phyloP scores from a whole-genome alignment of 2,329 filamentous ascomycete species.

The Cordyceps sp. region DNA sequence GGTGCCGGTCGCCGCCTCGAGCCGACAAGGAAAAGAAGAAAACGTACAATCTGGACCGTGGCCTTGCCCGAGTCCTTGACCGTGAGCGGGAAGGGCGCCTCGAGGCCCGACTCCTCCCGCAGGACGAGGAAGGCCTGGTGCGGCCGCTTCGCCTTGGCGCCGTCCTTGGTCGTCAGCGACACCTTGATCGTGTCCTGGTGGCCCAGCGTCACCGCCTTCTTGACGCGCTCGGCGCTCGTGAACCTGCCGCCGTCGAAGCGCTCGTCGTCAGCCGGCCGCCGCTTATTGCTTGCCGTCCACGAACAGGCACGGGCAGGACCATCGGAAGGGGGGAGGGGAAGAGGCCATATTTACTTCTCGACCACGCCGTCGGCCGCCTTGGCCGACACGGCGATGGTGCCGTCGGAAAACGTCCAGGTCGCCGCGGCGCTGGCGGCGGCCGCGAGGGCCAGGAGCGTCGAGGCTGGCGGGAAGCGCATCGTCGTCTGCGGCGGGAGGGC shows the following conservation, averaged over 20 bases:
- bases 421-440: slow-evolving; percentile 34
- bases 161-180: slow-evolving; percentile 64
- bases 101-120: slow-evolving; percentile 61
- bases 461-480: slow-evolving; percentile 21
- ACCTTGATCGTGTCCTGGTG: slow-evolving; percentile 64
- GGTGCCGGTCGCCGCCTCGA: no score
- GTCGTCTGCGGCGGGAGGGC: slow-evolving; percentile 7
- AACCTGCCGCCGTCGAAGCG: slow-evolving; percentile 28
- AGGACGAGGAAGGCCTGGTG: slow-evolving; percentile 89
- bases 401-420: slow-evolving; percentile 62
- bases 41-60: slow-evolving; percentile 64
- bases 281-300: no score
- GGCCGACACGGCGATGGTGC: slow-evolving; percentile 43
- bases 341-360: slow-evolving; percentile 43
- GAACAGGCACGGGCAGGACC: no score
- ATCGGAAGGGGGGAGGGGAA: no score
- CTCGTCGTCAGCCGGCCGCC: neutral
- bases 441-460: slow-evolving; percentile 27
- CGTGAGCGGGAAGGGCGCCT: slow-evolving; percentile 71
- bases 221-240: slow-evolving; percentile 38
- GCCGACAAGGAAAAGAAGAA: neutral
- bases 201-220: slow-evolving; percentile 47
- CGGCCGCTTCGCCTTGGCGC: slow-evolving; percentile 61
- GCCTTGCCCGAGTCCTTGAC: slow-evolving; percentile 82
- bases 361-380: slow-evolving; percentile 49